These are phyloP conservation scores for Cladosporium sp. DNA, from an alignment of 2,329 filamentous ascomycete species.

Conservation along the genomic window DNA sequence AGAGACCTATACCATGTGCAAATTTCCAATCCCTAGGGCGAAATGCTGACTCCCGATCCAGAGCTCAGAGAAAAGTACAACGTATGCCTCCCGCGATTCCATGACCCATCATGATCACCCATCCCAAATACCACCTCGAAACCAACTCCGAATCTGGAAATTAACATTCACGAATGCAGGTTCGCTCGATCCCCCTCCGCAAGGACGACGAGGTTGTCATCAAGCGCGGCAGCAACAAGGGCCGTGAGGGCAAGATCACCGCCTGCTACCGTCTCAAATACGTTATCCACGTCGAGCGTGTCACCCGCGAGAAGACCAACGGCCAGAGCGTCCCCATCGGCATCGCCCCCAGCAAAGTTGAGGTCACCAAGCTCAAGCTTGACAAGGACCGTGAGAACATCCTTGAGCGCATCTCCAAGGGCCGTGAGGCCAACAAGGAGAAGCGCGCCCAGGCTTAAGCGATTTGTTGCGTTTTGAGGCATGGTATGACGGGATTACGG, in stretches of 20 bases:
- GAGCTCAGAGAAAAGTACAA: conserved; percentile 98
- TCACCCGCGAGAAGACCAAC: conserved; percentile 94
- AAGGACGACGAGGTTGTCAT: conserved; percentile 82
- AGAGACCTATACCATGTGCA: conserved; percentile 3
- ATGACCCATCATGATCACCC: background rate
- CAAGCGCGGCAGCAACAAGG: conserved; percentile 91
- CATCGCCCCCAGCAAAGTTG: conserved; percentile 92
- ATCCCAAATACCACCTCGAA: background rate
- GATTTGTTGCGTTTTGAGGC: conserved; percentile 10
- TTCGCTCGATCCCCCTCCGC: conserved; percentile 93
- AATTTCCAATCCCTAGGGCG: conserved; percentile 12
- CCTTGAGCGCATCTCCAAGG: conserved; percentile 76
- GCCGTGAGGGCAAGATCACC: conserved; percentile 96
- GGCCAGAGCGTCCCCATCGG: conserved; percentile 93
- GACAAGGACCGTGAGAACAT: conserved; percentile 91
- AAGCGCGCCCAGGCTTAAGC: conserved; percentile 46
- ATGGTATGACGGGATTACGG: conserved; percentile 10
- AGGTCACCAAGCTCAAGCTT: conserved; percentile 98
- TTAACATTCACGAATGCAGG: conserved; percentile 47
- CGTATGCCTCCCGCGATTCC: conserved; percentile 48
- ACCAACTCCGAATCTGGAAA: conserved; percentile 1
- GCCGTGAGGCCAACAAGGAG: conserved; percentile 62
- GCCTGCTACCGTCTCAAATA: conserved; percentile 99
- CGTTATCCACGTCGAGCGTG: conserved; percentile 92
- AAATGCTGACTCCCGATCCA: conserved; percentile 23